Base-by-base conservation (phyloP, 2,329 filamentous ascomycete species). In the Atkinsonella texensis region DNA sequence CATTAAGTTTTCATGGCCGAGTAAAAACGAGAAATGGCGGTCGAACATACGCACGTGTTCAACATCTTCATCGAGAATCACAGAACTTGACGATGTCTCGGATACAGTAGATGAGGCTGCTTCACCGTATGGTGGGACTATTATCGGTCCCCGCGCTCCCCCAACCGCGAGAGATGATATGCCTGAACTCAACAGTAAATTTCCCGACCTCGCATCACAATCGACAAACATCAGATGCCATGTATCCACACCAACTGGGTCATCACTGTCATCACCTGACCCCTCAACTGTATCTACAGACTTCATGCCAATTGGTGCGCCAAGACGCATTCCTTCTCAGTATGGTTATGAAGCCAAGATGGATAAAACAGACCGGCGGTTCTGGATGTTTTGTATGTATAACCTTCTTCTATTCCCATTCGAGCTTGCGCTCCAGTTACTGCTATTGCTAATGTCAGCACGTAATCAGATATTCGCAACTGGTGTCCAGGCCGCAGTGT, bases 401-500 rank as follows among this genome's bases (percentile, higher is more conserved):
- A 35, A 15, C 40, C 17, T 28, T 28, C 28, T 28, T 23, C 20
- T 23, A 23, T 23, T 4, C 28, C 7, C 7, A 2, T 8, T 28
- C 7, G 28, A 28, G 28, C 28, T 28, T 28, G 28, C 28, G 28
- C 28, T 28, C 28, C 7, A 28, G 28, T 8, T 28, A 28, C 28
- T n/a, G 4, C 1, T 42, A 40, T 48, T 39, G 40, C 42, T 50
- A 17, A 46, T 11, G 7, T 42, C 46, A 52, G 12, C 17, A 28
- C 43, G 28, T 47, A 45, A 50, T 13, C 10, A 71, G 68, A 71
- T 53, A 57, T 66, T 2, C 60, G 59, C 9, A 70, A 70, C 18
- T 71, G 69, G 68, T 70, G 68, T 38, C 65, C 68, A 1, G 69
- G 69, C 6, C 61, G 69, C 45, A 70, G 65, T 51, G 62, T 71